Conservation (phyloP, 1,284 basidiomycete species). For the Boletus sp. region DNA sequence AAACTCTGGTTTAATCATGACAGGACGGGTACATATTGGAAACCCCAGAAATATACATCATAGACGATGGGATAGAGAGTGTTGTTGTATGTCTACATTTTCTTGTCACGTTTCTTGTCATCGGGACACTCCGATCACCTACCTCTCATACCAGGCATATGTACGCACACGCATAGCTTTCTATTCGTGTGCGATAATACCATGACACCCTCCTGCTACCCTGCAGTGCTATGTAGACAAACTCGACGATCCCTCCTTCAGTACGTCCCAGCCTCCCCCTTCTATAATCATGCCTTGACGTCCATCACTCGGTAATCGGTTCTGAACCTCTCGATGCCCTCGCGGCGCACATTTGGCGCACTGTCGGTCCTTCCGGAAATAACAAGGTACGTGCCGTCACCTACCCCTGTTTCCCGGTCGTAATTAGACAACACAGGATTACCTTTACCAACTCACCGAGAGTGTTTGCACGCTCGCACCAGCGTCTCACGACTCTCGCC, state of each 20-base stretch:
- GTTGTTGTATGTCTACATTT: conserved; percentile 42
- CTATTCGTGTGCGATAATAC: background rate
- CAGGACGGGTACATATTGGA: conserved; percentile 64
- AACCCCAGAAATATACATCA: conserved; percentile 51
- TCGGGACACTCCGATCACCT: background rate
- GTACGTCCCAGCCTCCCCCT: conserved; percentile 36
- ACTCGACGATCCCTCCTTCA: conserved; percentile 66
- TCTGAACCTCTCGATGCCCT: conserved; percentile 73
- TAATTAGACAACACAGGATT: conserved; percentile 56
- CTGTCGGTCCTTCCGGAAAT: conserved; percentile 79
- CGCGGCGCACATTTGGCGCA: conserved; percentile 70
- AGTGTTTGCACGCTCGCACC: conserved; percentile 74
- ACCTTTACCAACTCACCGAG: conserved; percentile 72
- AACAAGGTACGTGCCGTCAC: conserved; percentile 62
- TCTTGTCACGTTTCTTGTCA: background rate
- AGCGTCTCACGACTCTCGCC: conserved; percentile 74
- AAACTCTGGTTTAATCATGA: background rate
- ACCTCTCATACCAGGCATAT: conserved; percentile 27
- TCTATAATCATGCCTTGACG: background rate
- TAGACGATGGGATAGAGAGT: conserved; percentile 50
- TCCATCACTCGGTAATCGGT: conserved; percentile 55
- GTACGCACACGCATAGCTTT: conserved; percentile 15
- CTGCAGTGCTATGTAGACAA: conserved; percentile 63
- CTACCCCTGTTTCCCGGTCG: background rate
- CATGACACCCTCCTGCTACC: too few species aligned